phyloP scores from a whole-genome alignment of 495 filamentous ascomycete genomes.

The Annulohypoxylon nitens region DNA sequence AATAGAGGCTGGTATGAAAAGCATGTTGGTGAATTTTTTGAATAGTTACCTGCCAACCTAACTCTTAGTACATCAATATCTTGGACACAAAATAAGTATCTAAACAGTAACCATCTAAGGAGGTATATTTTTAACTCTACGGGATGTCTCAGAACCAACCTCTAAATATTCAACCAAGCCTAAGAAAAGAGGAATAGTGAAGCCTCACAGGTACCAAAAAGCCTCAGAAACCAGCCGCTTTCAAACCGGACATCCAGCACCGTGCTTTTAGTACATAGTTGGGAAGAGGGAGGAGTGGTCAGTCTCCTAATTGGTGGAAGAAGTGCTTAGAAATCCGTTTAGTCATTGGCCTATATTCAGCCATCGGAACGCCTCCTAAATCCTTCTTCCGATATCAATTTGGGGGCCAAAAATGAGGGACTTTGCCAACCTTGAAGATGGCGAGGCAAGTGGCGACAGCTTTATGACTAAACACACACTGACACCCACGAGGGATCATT shows the following conservation, averaged over 20 bases:
- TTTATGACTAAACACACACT: background rate
- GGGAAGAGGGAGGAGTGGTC: background rate
- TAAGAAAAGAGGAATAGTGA: too few relatives aligned
- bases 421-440: background rate
- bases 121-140: background rate
- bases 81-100: background rate
- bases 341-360: background rate
- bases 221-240: too few relatives aligned
- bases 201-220: too few relatives aligned
- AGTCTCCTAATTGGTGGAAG: background rate
- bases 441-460: background rate
- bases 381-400: background rate
- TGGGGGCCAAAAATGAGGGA: background rate
- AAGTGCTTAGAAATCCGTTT: background rate
- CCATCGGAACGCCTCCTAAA: background rate
- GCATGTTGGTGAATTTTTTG: background rate
- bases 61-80: background rate
- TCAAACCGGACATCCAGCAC: too few relatives aligned
- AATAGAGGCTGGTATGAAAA: background rate
- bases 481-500: background rate
- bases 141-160: too few relatives aligned
- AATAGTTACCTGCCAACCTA: background rate
- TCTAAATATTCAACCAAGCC: too few relatives aligned
- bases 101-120: background rate
- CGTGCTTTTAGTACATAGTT: background rate